These are phyloP conservation scores for Ampelocalamus luodianensis DNA, from an alignment of 176 grass and related monocot genomes.

Conservation along the genomic window DNA sequence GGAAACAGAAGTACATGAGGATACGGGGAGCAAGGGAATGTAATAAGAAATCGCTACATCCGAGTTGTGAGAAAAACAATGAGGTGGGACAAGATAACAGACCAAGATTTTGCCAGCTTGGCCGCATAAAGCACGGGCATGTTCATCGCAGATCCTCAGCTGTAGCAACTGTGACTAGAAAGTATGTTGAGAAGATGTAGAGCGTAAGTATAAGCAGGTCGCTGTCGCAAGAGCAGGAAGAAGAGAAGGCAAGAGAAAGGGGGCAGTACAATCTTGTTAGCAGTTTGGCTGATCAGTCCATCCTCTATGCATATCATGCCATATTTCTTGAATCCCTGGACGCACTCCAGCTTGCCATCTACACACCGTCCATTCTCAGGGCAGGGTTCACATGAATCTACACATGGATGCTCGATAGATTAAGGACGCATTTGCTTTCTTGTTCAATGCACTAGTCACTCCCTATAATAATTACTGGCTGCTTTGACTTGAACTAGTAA, in stretches of 20 bases:
- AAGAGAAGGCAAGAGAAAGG: neutral
- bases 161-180: slow-evolving; percentile 74
- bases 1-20: slow-evolving; percentile 16
- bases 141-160: slow-evolving; percentile 51
- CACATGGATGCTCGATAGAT: neutral
- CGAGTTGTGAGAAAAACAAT: slow-evolving; percentile 40
- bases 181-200: slow-evolving; percentile 1
- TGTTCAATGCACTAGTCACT: neutral
- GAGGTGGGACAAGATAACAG: slow-evolving; percentile 42
- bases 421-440: neutral
- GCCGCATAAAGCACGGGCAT: slow-evolving; percentile 71
- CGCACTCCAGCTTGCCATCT: slow-evolving; percentile 63
- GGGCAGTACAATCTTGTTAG: slow-evolving; percentile 65
- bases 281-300: slow-evolving; percentile 58
- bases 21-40: neutral
- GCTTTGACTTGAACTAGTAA: neutral
- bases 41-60: slow-evolving; percentile 49
- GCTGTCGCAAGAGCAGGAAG: no score
- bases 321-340: slow-evolving; percentile 67
- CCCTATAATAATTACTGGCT: neutral
- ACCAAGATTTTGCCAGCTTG: slow-evolving; percentile 74
- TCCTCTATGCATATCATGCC: slow-evolving; percentile 78
- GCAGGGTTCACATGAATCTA: slow-evolving; percentile 59
- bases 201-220: slow-evolving; percentile 22
- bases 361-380: slow-evolving; percentile 32